Percentiles rank a stretch among this genome's conserved stretches.
These are phyloP conservation scores for Lachnellula arida DNA, from an alignment of 2,329 filamentous ascomycete genomes.

Conservation along the genomic window DNA sequence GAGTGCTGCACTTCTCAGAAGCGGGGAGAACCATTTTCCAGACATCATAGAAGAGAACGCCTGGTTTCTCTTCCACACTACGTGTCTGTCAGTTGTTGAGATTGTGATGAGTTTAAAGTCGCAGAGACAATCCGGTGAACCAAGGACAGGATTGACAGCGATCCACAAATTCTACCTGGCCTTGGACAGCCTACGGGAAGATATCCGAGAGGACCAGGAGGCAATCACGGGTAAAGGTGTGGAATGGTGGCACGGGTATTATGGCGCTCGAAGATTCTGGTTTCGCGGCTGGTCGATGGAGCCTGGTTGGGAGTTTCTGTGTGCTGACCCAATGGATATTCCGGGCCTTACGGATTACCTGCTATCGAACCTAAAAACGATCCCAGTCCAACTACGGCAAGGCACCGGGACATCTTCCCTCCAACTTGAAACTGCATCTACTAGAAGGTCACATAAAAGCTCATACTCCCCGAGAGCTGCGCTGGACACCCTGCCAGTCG, in stretches of 20 bases:
- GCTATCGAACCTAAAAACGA: slow-evolving; percentile 4
- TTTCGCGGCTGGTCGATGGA: slow-evolving; percentile 6
- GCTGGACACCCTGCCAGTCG: slow-evolving; percentile 7
- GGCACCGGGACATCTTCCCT: too few species aligned
- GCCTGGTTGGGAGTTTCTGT: slow-evolving; percentile 7
- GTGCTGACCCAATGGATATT: slow-evolving; percentile 8
- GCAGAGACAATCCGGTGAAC: background rate
- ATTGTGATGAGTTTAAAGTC: background rate
- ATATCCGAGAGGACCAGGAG: slow-evolving; percentile 1
- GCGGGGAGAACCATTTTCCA: background rate
- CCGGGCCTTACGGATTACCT: slow-evolving; percentile 6
- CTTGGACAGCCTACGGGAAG: background rate
- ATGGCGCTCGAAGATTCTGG: slow-evolving; percentile 9
- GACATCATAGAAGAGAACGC: slow-evolving; percentile 1
- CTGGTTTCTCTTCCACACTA: slow-evolving; percentile 5
- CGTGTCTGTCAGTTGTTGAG: slow-evolving; percentile 5
- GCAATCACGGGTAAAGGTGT: slow-evolving; percentile 3
- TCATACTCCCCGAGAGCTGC: background rate
- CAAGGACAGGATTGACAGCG: background rate
- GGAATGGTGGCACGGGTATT: slow-evolving; percentile 9
- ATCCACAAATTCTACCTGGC: background rate
- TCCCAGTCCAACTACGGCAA: background rate
- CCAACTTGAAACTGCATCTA: background rate
- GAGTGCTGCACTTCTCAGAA: too few species aligned
- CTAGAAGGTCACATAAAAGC: background rate